Evolutionary conservation across 345 rosid genomes (phyloP), one percentile per base, ranked within the genome.

Genomic region (Hypericum perforatum): DNA sequence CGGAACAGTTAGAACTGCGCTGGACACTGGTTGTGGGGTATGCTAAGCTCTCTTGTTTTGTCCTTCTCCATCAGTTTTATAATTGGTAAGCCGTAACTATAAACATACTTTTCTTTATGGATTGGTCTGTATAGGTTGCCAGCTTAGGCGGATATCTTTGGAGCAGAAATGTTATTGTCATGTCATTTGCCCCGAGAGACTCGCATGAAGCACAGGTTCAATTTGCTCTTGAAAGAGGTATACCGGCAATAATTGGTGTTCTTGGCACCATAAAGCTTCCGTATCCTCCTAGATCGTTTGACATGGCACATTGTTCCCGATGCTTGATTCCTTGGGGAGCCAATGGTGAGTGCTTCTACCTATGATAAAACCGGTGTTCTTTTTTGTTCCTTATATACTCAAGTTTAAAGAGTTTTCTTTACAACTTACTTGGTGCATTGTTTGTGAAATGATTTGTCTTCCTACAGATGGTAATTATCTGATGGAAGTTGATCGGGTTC

Each of bases 401-500:
- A 22, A 22, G 1, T 22, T 22, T 22, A 22, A 22, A 22, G 4
- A 1, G 32, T 22, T 22, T 22, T 22, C 32, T 22, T 1, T 22
- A 1, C 32, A 4, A 22, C 32, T 22, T 1, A 22, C 32, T 22
- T 22, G 32, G 32, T 22, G 32, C 32, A 22, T 22, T 22, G 32
- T 22, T 22, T 22, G 32, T 22, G 32, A 22, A 22, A 22, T 22
- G 32, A 22, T n/a, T 46, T 6, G 12, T 46, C 22, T 14, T 46
- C 9, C 3, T 46, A 13, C 50, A 46, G 50, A 46, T 46, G 32
- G 50, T 13, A 46, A 13, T 8, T 46, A 46, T 29, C 7, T 46
- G 50, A 46, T 46, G 50, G 50, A 46, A 46, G 50, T 46, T 7
- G 50, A 46, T 12, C 50, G 50, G 15, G 50, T 46, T 46, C 50